Base-by-base conservation (phyloP, 208 protist species). In the Crithidia mellificae region DNA sequence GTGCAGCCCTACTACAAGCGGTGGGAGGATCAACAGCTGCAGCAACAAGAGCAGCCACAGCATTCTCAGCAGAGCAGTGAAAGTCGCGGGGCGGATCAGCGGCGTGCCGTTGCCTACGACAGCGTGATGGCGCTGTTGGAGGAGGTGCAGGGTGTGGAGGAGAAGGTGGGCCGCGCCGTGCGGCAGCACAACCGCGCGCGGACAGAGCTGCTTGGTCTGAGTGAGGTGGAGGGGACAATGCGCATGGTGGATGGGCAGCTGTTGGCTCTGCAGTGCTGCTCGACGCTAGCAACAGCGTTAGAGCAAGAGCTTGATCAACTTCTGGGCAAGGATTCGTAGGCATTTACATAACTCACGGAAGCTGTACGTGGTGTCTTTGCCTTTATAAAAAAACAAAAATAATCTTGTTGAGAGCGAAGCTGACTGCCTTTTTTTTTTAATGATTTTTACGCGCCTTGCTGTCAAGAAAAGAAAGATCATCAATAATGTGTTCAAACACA, bases 201-300 rank as follows among this genome's bases (percentile, higher is more conserved):
- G 9, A 54, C 52, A 8, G 73, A 81, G 54, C 41, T 84, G 49
- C 72, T 70, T 11, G 73, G 75, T 25, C 56, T 66, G 5, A 74
- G 71, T 39, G 84, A 91, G 65, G 57, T 91, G 8, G 78, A 81
- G 46, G 68, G 78, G 9, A 61, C 87, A 14, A 77, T 85, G 49
- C 75, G 76, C 6, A 62, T 91, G 30, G 68, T 90, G 19, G 88
- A 89, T 46, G 76, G 73, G 41, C 88, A 94, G 70, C 68, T 91
- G 39, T 63, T 69, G 24, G 88, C 80, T 0, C 58, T 94, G n/a
- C 77, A 79, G n/a, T 71, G 66, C 52, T 90, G 85, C 57, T 65
- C 71, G 6, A 63, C 47, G 44, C 50, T 80, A n/a, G 81, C 85
- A 3, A 62, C 73, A 1, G 70, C 84, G 24, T 58, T 94, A 17